Evolutionary conservation across 1,284 basidiomycete species (phyloP).

Genomic region (Trichosporon coremiiforme): DNA sequence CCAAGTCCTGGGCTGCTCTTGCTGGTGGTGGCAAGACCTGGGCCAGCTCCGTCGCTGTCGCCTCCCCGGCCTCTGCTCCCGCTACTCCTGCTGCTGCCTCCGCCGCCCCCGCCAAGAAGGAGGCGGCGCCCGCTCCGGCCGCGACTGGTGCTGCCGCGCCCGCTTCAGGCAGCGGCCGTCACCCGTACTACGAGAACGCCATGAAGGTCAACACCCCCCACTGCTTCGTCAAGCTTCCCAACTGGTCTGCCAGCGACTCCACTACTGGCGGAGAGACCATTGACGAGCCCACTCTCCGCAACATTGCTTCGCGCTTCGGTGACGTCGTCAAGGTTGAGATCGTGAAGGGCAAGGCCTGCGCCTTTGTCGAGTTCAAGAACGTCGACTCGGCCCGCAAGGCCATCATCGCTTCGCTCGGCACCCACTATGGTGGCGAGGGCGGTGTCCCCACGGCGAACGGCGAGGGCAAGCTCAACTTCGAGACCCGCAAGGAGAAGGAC

Average conservation of each 20-base stretch:
- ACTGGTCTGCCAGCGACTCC: slow-evolving; percentile 52
- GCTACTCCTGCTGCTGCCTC: slow-evolving; percentile 32
- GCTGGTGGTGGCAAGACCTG: slow-evolving; percentile 15
- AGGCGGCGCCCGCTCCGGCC: slow-evolving; percentile 28
- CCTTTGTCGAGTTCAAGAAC: slow-evolving; percentile 84
- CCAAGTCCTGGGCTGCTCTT: slow-evolving; percentile 12
- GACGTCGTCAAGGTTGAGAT: slow-evolving; percentile 86
- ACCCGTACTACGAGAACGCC: slow-evolving; percentile 64
- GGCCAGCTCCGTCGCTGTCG: slow-evolving; percentile 19
- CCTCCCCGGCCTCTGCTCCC: slow-evolving; percentile 33
- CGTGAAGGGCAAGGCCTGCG: slow-evolving; percentile 83
- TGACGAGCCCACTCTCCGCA: slow-evolving; percentile 64
- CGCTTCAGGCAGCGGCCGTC: slow-evolving; percentile 36
- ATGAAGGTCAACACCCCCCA: slow-evolving; percentile 67
- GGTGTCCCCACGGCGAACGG: slow-evolving; percentile 67
- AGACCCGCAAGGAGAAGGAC: slow-evolving; percentile 84
- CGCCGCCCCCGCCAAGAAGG: slow-evolving; percentile 23
- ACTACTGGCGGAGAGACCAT: slow-evolving; percentile 77
- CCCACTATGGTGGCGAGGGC: slow-evolving; percentile 76
- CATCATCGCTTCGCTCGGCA: slow-evolving; percentile 70
- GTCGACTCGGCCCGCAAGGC: slow-evolving; percentile 82
- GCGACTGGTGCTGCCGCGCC: slow-evolving; percentile 35
- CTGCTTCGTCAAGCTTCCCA: slow-evolving; percentile 77
- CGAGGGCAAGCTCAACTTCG: slow-evolving; percentile 70
- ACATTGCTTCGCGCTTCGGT: slow-evolving; percentile 74